Evolutionary conservation across 2,329 filamentous ascomycete species (phyloP).

Genomic region (Fusarium drepaniforme): DNA sequence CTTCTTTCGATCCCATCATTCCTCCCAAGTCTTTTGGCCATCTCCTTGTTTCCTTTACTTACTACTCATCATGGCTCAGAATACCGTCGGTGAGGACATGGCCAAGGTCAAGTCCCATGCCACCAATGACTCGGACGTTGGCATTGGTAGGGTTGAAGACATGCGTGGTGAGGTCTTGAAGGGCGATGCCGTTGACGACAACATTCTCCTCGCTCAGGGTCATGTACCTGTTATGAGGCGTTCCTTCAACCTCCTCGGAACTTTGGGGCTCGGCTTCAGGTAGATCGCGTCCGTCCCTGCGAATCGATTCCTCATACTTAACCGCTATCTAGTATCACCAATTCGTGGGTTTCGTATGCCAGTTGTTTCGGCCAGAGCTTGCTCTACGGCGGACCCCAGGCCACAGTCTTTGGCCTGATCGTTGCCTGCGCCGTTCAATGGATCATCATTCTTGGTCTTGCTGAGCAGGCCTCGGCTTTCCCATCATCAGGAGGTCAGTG

Average conservation of each 20-base stretch:
- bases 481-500: constrained; percentile 21
- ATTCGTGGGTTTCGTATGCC: constrained; percentile 29
- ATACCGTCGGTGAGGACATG: constrained; percentile 6
- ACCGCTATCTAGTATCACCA: constrained; percentile 37
- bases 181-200: constrained; percentile 15
- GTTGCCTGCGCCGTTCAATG: constrained; percentile 35
- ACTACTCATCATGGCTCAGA: constrained; percentile 5
- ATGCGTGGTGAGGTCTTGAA: constrained; percentile 1
- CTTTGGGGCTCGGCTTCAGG: constrained; percentile 29
- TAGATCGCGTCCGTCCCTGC: not conserved
- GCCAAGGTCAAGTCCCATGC: constrained; percentile 9
- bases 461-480: constrained; percentile 32
- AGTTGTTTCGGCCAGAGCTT: constrained; percentile 35
- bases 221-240: constrained; percentile 27
- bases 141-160: not conserved
- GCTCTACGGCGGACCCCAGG: constrained; percentile 28
- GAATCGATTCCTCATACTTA: not conserved
- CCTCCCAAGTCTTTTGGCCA: not conserved
- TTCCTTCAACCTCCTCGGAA: constrained; percentile 25
- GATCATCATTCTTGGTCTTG: constrained; percentile 28
- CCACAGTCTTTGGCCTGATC: constrained; percentile 28
- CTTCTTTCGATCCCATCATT: not conserved
- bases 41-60: not conserved
- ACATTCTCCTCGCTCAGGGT: constrained; percentile 30
- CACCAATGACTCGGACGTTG: constrained; percentile 10